A percentile compares a stretch with the other conserved stretches of the same genome.
Conservation (phyloP, 106 monocot species). For the Narthecium ossifragum region DNA sequence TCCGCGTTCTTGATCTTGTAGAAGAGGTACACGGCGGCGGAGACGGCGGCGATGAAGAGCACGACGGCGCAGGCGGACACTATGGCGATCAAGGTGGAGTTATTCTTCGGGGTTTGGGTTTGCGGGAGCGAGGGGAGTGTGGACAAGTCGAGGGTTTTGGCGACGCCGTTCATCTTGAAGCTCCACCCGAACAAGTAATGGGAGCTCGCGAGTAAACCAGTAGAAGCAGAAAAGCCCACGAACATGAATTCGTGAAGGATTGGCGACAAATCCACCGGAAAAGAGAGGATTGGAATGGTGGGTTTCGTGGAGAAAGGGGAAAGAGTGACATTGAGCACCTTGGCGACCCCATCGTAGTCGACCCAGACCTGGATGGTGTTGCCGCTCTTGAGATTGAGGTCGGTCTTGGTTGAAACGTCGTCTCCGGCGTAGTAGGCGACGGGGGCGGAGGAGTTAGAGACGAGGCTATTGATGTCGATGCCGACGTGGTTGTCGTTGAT, state of each 20-base stretch:
- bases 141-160: background rate
- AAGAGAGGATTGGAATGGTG: background rate
- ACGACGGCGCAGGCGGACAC: background rate
- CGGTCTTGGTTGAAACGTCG: background rate
- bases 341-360: background rate
- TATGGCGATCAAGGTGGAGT: background rate
- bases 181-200: constrained; percentile 7
- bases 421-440: background rate
- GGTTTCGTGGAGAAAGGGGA: background rate
- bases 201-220: background rate
- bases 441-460: background rate
- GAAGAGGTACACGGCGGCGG: background rate
- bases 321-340: background rate
- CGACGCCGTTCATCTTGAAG: background rate
- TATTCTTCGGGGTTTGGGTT: background rate
- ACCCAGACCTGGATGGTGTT: constrained; percentile 1
- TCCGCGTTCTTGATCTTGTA: background rate
- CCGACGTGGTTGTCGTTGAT: constrained; percentile 45
- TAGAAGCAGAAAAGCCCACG: constrained; percentile 2
- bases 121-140: background rate
- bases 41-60: background rate
- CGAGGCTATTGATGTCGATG: constrained; percentile 19
- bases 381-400: background rate
- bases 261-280: background rate
- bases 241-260: background rate